Conservation (phyloP, 2,329 filamentous ascomycete species). For the Thelonectria blattea region DNA sequence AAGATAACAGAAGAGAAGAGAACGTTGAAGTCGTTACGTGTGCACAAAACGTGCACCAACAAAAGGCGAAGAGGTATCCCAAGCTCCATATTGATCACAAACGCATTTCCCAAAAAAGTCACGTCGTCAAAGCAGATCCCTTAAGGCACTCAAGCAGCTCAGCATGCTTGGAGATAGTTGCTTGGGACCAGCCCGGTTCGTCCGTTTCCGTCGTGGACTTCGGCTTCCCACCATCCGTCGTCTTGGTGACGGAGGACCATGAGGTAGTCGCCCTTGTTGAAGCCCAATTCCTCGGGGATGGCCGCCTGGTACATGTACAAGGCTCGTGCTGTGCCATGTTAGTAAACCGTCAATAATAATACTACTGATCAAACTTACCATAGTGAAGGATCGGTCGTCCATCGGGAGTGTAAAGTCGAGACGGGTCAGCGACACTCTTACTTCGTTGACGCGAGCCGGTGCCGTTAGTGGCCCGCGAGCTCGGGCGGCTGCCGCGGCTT, state of each 20-base stretch:
- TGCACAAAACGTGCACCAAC: conserved; percentile 15
- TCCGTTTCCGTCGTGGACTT: conserved; percentile 74
- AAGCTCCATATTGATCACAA: conserved; percentile 26
- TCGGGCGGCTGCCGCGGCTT: conserved; percentile 57
- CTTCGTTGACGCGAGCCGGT: conserved; percentile 65
- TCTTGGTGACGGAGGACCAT: conserved; percentile 91
- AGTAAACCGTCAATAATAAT: conserved; percentile 17
- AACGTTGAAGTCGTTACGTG: conserved; percentile 23
- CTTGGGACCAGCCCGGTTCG: conserved; percentile 68
- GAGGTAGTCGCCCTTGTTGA: conserved; percentile 89
- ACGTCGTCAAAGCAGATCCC: conserved; percentile 22
- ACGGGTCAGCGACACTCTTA: conserved; percentile 84
- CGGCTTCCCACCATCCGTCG: conserved; percentile 99
- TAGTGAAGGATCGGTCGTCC: conserved; percentile 90
- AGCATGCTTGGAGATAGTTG: conserved; percentile 68
- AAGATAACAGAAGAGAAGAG: conserved; percentile 6
- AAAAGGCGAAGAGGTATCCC: conserved; percentile 4
- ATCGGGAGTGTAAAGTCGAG: conserved; percentile 83
- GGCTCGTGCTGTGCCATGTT: conserved; percentile 72
- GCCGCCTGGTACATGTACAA: conserved; percentile 94
- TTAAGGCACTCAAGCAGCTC: conserved; percentile 18
- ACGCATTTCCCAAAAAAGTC: conserved; percentile 14
- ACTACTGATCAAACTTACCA: conserved; percentile 67
- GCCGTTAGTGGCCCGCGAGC: conserved; percentile 59
- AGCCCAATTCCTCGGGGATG: conserved; percentile 93